phyloP scores from a whole-genome alignment of 2,329 filamentous ascomycete genomes.

The Lithohypha guttulata region DNA sequence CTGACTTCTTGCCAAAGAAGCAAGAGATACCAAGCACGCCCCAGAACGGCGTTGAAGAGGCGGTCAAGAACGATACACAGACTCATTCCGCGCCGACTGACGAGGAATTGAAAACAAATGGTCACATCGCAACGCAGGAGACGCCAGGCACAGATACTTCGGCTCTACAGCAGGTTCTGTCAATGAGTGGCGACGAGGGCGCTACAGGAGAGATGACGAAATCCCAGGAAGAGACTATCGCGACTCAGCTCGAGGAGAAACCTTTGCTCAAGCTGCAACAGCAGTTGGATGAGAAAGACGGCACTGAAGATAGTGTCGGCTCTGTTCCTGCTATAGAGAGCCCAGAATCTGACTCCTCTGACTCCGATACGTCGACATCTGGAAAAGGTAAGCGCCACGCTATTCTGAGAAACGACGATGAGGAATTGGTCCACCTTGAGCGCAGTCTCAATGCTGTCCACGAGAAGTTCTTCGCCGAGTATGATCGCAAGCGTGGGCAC shows the following conservation, averaged over 20 bases:
- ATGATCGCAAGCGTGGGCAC: constrained; percentile 45
- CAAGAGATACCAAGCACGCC: constrained; percentile 31
- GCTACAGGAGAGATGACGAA: constrained; percentile 65
- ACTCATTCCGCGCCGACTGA: constrained; percentile 11
- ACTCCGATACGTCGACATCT: constrained; percentile 28
- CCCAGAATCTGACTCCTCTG: constrained; percentile 28
- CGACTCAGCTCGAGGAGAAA: constrained; percentile 78
- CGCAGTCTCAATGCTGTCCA: constrained; percentile 67
- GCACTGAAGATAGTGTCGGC: constrained; percentile 27
- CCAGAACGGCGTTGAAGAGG: constrained; percentile 14
- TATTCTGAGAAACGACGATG: constrained; percentile 77
- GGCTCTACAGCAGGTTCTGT: constrained; percentile 64
- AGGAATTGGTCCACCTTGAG: constrained; percentile 67
- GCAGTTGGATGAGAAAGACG: constrained; percentile 57
- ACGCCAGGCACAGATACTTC: constrained; percentile 17
- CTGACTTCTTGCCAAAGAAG: constrained; percentile 83
- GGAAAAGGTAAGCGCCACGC: constrained; percentile 49
- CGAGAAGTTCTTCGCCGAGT: constrained; percentile 68
- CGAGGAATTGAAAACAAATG: too few species aligned
- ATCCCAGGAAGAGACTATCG: constrained; percentile 76
- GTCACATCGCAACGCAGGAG: not conserved
- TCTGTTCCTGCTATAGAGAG: constrained; percentile 12
- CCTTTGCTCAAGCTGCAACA: constrained; percentile 89
- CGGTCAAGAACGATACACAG: constrained; percentile 24
- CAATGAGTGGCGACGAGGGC: constrained; percentile 59